These are phyloP conservation scores for Citrus mangshanensis DNA, from an alignment of 345 rosid genomes.

Conservation along the genomic window DNA sequence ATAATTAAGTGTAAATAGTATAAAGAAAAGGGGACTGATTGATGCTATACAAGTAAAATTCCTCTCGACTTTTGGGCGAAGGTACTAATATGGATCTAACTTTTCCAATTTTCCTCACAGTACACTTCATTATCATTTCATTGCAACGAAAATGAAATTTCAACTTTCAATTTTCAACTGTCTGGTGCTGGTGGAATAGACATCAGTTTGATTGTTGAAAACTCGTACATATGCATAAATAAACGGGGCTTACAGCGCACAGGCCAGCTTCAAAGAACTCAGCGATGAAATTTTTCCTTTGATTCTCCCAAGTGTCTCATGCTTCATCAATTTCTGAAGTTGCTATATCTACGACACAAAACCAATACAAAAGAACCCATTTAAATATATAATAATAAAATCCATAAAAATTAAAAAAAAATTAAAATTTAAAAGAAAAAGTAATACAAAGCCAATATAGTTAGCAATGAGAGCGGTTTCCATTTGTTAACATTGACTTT, in stretches of 20 bases:
- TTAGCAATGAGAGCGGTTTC: conserved; percentile 64
- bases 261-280: conserved; percentile 86
- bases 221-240: too few species aligned
- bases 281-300: conserved; percentile 51
- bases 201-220: too few species aligned
- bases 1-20: too few species aligned
- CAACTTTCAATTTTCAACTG: too few species aligned
- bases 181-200: too few species aligned
- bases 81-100: too few species aligned
- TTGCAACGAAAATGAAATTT: too few species aligned
- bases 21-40: too few species aligned
- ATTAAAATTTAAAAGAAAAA: background rate
- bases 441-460: conserved; percentile 68
- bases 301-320: conserved; percentile 79
- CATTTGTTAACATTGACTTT: conserved; percentile 59
- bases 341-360: conserved; percentile 38
- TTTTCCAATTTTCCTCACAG: too few species aligned
- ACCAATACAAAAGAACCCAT: background rate
- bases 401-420: background rate
- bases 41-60: too few species aligned
- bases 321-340: conserved; percentile 59
- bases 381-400: background rate
- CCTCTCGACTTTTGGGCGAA: too few species aligned
- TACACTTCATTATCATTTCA: too few species aligned
- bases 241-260: conserved; percentile 43